Evolutionary conservation across 306 rosid species (phyloP).

Genomic region (Delonix regia): DNA sequence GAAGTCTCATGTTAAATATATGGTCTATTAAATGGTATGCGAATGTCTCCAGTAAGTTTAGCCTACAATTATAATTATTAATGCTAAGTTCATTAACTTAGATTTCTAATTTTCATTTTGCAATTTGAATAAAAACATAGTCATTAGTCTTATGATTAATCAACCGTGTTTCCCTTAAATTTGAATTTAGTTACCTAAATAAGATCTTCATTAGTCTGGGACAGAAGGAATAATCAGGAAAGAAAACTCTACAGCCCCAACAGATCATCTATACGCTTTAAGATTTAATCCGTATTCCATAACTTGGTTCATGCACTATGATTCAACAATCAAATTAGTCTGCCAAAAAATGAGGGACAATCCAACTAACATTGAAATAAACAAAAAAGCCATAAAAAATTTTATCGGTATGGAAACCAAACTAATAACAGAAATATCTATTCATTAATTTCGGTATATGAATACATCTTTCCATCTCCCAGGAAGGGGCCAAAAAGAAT

Average conservation of each 20-base stretch:
- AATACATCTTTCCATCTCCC: background rate
- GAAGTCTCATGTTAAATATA: too few species aligned
- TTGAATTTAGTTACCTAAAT: background rate
- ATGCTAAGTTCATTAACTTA: too few species aligned
- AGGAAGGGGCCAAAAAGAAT: too few species aligned
- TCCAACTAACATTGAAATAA: background rate
- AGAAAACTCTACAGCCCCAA: background rate
- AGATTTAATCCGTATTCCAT: background rate
- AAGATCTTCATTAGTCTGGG: background rate
- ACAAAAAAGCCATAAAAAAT: background rate
- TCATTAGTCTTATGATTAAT: too few species aligned
- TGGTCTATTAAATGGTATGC: too few species aligned
- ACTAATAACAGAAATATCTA: conserved; percentile 5
- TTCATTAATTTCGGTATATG: background rate
- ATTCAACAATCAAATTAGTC: background rate
- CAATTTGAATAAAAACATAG: too few species aligned
- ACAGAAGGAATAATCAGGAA: background rate
- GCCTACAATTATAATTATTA: too few species aligned
- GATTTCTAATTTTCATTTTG: too few species aligned
- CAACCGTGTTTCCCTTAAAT: too few species aligned
- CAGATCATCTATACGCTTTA: background rate
- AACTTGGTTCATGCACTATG: background rate
- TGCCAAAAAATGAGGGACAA: background rate
- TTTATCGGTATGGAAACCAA: conserved; percentile 1
- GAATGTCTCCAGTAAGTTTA: too few species aligned